Evolutionary conservation across 2,329 filamentous ascomycete genomes (phyloP), one percentile per base, ranked within the genome.

Genomic region (Penicillium nordicum): DNA sequence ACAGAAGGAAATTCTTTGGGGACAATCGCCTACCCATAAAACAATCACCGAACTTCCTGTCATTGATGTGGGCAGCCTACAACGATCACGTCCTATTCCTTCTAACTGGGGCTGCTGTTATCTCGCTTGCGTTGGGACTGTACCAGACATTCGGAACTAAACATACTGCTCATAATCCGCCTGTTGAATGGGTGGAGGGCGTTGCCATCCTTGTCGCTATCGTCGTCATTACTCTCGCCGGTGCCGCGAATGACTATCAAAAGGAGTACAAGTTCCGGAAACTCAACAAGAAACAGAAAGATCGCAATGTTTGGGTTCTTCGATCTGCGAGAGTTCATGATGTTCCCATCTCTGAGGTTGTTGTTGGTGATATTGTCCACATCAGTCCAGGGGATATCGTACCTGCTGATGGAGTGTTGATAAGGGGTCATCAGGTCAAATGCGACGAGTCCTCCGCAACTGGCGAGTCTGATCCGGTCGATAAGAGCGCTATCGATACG

Each of bases 21-120:
- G 80, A 84, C 59, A 90, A 90, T 65, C 76, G 78, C n/a, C 73
- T 88, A 34, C 86, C 86, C 0, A 83, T 82, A 60, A 83, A 84
- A 63, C 87, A 86, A 66, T 78, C 84, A 14, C 89, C 88, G 69
- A 86, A 78, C 42, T 83, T 90, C 53, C 75, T 86, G 52, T 78
- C 84, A 64, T 76, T 90, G 7, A 84, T 84, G 63, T 91, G 88
- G 88, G 85, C 89, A 65, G 88, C 88, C 1, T 89, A 89, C 74
- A 89, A 91, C 70, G 88, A 91, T 73, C 90, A 90, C 63, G 84
- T 91, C 4, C 78, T 90, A 37, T 86, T 90, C 50, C 75, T 90
- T 1, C 76, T 90, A 47, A 86, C 85, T 0, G 80, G 83, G 4
- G 87, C 87, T 4, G 88, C 88, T 1, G 79, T 83, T 10, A 84